phyloP scores from a whole-genome alignment of 305 asterid genomes.

The Rubia peregrina region DNA sequence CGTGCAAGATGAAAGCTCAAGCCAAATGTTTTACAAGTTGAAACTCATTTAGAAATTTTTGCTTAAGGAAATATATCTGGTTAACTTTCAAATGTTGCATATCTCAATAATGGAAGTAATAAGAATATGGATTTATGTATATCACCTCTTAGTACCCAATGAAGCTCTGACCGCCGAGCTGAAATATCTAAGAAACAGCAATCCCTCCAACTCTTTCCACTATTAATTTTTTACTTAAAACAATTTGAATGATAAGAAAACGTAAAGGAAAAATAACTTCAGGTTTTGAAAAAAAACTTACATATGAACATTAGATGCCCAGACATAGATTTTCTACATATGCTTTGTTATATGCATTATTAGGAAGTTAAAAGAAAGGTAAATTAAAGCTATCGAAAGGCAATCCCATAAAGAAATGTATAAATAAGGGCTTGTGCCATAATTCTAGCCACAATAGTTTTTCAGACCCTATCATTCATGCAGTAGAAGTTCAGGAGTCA shows the following conservation, averaged over 20 bases:
- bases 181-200: slow-evolving; percentile 73
- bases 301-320: no score
- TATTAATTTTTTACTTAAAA: slow-evolving; percentile 47
- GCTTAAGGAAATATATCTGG: no score
- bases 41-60: no score
- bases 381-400: no score
- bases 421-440: slow-evolving; percentile 69
- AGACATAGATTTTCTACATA: no score
- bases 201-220: slow-evolving; percentile 30
- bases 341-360: no score
- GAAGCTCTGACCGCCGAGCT: slow-evolving; percentile 60
- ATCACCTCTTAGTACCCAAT: slow-evolving; percentile 82
- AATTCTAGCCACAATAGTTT: slow-evolving; percentile 82
- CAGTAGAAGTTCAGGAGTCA: slow-evolving; percentile 8
- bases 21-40: no score
- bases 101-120: slow-evolving; percentile 1
- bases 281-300: no score
- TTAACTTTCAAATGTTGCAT: background rate
- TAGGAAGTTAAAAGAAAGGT: no score
- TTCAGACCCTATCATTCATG: slow-evolving; percentile 99
- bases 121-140: slow-evolving; percentile 2
- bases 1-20: background rate
- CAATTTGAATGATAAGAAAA: slow-evolving; percentile 20
- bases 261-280: background rate
- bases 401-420: slow-evolving; percentile 32